Conservation (phyloP, 352 stramenopile species). For the Globisporangium polare region DNA sequence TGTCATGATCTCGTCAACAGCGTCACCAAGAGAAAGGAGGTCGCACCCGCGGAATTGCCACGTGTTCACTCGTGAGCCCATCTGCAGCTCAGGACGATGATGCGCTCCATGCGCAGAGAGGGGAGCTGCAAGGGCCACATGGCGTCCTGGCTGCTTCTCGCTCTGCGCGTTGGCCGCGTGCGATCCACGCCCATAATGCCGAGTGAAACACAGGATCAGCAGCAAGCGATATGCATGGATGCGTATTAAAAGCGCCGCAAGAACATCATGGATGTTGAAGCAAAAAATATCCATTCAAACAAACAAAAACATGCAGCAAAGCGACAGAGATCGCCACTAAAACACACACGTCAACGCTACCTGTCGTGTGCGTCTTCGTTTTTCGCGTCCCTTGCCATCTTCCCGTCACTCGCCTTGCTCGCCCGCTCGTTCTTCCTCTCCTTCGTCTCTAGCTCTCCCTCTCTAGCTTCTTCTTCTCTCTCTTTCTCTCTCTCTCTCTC, state of each 20-base stretch:
- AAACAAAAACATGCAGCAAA: constrained; percentile 5
- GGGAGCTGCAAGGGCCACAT: too few species aligned
- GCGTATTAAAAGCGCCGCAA: background rate
- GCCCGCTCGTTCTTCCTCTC: background rate
- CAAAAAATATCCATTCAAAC: constrained; percentile 10
- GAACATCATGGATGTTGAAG: background rate
- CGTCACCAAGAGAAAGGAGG: background rate
- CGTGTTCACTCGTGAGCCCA: background rate
- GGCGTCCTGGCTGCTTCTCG: too few species aligned
- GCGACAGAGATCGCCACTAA: background rate
- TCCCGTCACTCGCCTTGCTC: background rate
- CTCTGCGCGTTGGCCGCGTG: too few species aligned
- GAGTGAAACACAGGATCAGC: too few species aligned
- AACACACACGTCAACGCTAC: background rate
- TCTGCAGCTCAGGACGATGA: background rate
- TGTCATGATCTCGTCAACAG: background rate
- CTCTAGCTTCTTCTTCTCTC: background rate
- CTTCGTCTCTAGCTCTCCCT: background rate
- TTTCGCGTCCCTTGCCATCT: background rate
- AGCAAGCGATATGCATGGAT: background rate
- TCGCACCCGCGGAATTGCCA: background rate
- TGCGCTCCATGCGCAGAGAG: too few species aligned
- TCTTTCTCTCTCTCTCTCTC: background rate
- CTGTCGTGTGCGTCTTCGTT: background rate
- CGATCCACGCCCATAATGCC: too few species aligned